Evolutionary conservation across 371 early-diverging fungal genomes (phyloP).

Genomic region (Mortierella sp.): DNA sequence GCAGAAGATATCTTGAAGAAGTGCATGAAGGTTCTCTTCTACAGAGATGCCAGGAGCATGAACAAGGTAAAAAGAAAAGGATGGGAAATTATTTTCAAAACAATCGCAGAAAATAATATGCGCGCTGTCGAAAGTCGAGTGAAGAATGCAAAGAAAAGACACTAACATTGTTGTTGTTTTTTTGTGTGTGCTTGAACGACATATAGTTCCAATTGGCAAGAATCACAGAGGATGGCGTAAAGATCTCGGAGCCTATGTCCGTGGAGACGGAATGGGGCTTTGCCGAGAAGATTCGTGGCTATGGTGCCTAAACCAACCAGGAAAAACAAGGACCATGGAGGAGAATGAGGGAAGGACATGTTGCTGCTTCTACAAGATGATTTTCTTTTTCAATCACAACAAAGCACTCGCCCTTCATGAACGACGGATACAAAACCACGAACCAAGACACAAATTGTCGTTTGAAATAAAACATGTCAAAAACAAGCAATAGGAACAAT

Average conservation of each 20-base stretch:
- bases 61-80: slow-evolving; percentile 80
- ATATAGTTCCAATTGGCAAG: slow-evolving; percentile 92
- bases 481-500: background rate
- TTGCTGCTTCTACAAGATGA: background rate
- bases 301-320: slow-evolving; percentile 74
- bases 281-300: slow-evolving; percentile 92
- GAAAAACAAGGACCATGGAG: background rate
- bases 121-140: background rate
- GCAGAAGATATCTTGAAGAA: slow-evolving; percentile 92
- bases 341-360: background rate
- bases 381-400: background rate
- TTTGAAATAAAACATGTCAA: background rate
- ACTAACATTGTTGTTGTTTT: background rate
- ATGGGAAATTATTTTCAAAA: background rate
- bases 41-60: slow-evolving; percentile 97
- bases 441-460: background rate
- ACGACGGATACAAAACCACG: background rate
- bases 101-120: background rate
- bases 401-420: background rate
- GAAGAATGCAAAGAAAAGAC: background rate
- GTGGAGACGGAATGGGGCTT: slow-evolving; percentile 96
- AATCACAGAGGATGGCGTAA: slow-evolving; percentile 86
- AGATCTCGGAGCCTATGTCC: slow-evolving; percentile 90
- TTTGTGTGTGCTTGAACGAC: background rate
- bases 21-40: slow-evolving; percentile 95